Evolutionary conservation across 345 rosid species (phyloP).

Genomic region (Moringa oleifera): DNA sequence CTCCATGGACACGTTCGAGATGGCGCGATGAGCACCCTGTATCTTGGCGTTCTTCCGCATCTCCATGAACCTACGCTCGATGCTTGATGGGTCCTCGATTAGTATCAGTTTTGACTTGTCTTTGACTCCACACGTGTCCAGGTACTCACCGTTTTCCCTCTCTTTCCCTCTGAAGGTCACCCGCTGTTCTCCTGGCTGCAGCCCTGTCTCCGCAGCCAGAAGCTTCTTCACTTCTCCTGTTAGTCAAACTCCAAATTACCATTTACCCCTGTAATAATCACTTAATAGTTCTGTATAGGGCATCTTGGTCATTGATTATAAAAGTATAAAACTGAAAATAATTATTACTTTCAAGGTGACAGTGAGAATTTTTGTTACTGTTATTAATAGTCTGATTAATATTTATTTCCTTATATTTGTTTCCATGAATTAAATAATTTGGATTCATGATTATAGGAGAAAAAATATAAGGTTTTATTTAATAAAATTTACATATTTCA

Average conservation of each 20-base stretch:
- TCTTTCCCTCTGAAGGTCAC: slow-evolving; percentile 44
- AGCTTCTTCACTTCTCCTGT: slow-evolving; percentile 60
- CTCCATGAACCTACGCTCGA: slow-evolving; percentile 41
- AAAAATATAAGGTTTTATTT: too few species aligned
- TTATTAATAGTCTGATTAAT: too few species aligned
- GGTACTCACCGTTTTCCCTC: slow-evolving; percentile 35
- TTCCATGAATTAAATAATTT: too few species aligned
- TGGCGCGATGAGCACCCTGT: slow-evolving; percentile 35
- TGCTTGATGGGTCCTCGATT: slow-evolving; percentile 47
- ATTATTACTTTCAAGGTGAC: too few species aligned
- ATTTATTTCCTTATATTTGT: too few species aligned
- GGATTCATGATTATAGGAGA: too few species aligned
- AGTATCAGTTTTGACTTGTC: slow-evolving; percentile 47
- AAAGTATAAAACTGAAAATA: too few species aligned
- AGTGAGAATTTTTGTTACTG: too few species aligned
- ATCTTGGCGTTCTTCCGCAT: slow-evolving; percentile 44
- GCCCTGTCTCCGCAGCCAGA: slow-evolving; percentile 42
- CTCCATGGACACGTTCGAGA: slow-evolving; percentile 39
- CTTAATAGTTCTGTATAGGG: too few species aligned
- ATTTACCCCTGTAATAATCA: too few species aligned
- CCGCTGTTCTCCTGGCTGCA: slow-evolving; percentile 41
- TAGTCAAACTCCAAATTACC: not conserved
- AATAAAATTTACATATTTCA: too few species aligned
- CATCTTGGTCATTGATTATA: too few species aligned
- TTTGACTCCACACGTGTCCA: slow-evolving; percentile 49